Evolutionary conservation across 345 rosid species (phyloP).

Genomic region (Tarenaya hassleriana): DNA sequence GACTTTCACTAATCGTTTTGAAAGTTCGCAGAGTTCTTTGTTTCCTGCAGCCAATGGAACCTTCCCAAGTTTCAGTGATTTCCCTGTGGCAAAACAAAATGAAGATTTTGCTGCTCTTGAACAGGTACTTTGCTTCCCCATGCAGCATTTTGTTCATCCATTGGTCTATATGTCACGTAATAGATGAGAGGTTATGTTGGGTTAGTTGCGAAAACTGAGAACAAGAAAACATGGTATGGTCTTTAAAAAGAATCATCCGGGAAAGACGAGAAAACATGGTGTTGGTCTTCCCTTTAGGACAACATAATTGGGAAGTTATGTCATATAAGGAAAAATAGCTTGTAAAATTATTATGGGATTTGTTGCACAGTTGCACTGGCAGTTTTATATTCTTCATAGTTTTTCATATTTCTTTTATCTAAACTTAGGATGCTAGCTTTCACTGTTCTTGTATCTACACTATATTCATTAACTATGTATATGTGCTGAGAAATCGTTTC

Average conservation of each 20-base stretch:
- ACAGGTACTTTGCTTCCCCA: constrained; percentile 47
- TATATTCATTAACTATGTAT: neutral
- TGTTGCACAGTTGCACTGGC: neutral
- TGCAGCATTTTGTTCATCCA: neutral
- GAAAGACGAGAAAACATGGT: neutral
- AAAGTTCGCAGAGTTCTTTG: constrained; percentile 27
- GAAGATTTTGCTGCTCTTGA: constrained; percentile 91
- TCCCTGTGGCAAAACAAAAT: constrained; percentile 50
- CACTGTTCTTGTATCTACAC: neutral
- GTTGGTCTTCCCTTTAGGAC: too few relatives aligned
- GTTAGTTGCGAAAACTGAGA: constrained; percentile 11
- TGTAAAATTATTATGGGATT: constrained; percentile 13
- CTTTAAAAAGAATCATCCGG: constrained; percentile 4
- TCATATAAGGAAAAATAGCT: constrained; percentile 6
- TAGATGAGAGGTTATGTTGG: constrained; percentile 14
- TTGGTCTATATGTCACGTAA: constrained; percentile 8
- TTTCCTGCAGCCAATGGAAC: constrained; percentile 33
- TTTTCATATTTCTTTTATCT: neutral
- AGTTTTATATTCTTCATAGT: neutral
- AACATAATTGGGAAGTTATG: neutral
- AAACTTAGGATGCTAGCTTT: constrained; percentile 8
- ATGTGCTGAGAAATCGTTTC: constrained; percentile 18
- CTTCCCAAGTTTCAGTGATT: constrained; percentile 36
- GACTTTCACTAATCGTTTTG: constrained; percentile 30
- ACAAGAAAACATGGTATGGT: neutral